Evolutionary conservation across 176 grass and related monocot genomes (phyloP).

Genomic region (Phoenix dactylifera): DNA sequence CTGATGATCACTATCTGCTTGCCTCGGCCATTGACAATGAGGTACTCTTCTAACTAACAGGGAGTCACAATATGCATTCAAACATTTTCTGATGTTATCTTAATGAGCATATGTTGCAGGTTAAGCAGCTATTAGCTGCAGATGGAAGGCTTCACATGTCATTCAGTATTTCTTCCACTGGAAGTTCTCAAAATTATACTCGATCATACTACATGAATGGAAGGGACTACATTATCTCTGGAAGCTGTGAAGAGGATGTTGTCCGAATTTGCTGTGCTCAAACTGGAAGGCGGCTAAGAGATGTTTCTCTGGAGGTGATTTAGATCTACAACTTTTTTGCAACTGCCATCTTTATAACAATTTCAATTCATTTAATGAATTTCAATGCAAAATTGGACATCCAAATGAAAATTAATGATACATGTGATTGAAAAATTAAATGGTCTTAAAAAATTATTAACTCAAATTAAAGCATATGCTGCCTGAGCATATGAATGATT

Average conservation of each 20-base stretch:
- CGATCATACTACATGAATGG: conserved; percentile 22
- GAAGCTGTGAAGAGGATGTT: conserved; percentile 19
- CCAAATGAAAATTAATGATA: too few relatives aligned
- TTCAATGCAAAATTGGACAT: too few relatives aligned
- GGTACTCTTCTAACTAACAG: not conserved
- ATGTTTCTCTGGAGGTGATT: conserved; percentile 16
- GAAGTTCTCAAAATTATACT: conserved; percentile 26
- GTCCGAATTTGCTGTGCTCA: conserved; percentile 23
- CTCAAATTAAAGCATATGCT: too few relatives aligned
- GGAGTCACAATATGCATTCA: not conserved
- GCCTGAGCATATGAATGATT: too few relatives aligned
- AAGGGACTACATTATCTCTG: conserved; percentile 16
- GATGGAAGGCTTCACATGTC: conserved; percentile 21
- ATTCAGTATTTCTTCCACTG: conserved; percentile 17
- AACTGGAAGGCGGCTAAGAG: conserved; percentile 22
- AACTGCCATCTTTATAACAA: too few relatives aligned
- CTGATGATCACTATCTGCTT: conserved; percentile 27
- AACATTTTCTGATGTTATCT: not conserved
- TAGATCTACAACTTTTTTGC: not conserved
- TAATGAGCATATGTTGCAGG: conserved; percentile 6
- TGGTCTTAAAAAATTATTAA: too few relatives aligned
- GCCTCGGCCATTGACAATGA: conserved; percentile 20
- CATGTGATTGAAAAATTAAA: too few relatives aligned
- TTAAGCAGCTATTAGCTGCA: conserved; percentile 19
- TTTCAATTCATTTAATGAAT: too few relatives aligned